Evolutionary conservation across 1,284 basidiomycete genomes (phyloP).

Genomic region (Cutaneotrichosporon cyanovorans): DNA sequence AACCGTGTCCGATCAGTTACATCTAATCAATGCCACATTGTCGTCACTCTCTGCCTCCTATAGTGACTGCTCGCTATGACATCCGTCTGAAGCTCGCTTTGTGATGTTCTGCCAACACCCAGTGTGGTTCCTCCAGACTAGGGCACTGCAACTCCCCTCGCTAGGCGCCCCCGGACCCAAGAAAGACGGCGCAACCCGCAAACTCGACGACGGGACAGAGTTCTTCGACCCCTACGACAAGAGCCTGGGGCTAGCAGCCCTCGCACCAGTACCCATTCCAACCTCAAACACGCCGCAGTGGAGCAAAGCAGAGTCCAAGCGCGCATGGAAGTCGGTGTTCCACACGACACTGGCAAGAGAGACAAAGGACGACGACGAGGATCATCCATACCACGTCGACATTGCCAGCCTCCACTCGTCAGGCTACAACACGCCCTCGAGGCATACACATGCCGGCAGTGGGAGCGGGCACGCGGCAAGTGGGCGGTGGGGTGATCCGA

Average conservation of each 20-base stretch:
- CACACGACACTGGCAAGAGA: constrained; percentile 35
- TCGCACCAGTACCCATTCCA: constrained; percentile 51
- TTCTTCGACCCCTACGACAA: constrained; percentile 47
- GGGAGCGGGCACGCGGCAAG: constrained; percentile 29
- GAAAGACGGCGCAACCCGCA: constrained; percentile 27
- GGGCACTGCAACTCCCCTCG: constrained; percentile 46
- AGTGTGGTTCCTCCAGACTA: constrained; percentile 81
- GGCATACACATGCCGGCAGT: constrained; percentile 39
- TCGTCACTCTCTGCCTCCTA: too few relatives aligned
- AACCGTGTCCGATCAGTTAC: too few relatives aligned
- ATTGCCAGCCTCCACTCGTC: constrained; percentile 47
- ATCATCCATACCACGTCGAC: constrained; percentile 39
- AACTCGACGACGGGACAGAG: constrained; percentile 36
- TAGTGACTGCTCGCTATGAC: too few relatives aligned
- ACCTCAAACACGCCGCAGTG: constrained; percentile 35
- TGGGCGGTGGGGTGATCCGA: constrained; percentile 28
- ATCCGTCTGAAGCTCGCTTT: neutral
- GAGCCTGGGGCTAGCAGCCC: constrained; percentile 45
- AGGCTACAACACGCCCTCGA: constrained; percentile 64
- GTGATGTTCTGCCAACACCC: constrained; percentile 1
- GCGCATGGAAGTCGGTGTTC: constrained; percentile 38
- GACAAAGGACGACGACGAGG: constrained; percentile 27
- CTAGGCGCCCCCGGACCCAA: constrained; percentile 25
- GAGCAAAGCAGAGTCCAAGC: constrained; percentile 47
- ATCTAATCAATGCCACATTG: too few relatives aligned